These are phyloP conservation scores for Picea abies DNA, from an alignment of 83 land plant genomes.

Conservation along the genomic window DNA sequence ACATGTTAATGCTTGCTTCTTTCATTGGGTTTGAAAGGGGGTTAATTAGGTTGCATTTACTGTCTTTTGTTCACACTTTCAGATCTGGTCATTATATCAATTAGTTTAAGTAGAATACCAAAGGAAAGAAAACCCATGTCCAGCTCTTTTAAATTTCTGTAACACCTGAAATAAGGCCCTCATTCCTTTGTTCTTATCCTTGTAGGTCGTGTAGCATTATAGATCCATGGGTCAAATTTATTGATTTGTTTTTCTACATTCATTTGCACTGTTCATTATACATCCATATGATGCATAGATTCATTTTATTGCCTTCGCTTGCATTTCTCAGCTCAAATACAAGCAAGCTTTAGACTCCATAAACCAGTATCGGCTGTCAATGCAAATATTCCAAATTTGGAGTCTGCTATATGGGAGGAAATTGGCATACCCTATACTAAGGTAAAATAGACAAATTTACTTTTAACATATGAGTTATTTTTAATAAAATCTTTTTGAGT, in stretches of 20 bases:
- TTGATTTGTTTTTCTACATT: background rate
- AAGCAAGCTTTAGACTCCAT: conserved; percentile 62
- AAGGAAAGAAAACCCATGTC: background rate
- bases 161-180: background rate
- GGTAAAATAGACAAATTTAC: conserved; percentile 26
- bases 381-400: conserved; percentile 37
- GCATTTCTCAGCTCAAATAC: conserved; percentile 42
- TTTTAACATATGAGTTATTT: background rate
- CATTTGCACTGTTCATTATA: background rate
- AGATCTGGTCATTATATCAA: too few species aligned
- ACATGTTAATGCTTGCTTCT: too few species aligned
- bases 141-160: background rate
- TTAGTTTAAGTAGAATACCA: background rate
- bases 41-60: too few species aligned
- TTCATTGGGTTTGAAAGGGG: too few species aligned
- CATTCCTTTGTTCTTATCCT: background rate
- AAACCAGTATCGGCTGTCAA: conserved; percentile 43
- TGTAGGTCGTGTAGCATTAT: background rate
- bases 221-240: background rate
- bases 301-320: background rate
- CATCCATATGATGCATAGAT: background rate
- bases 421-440: conserved; percentile 36
- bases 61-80: too few species aligned
- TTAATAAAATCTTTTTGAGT: background rate
- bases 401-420: conserved; percentile 52